Percentiles rank a stretch among this genome's conserved stretches.
phyloP scores from a whole-genome alignment of 2,329 filamentous ascomycete species.

The Hypoxylon sp. region DNA sequence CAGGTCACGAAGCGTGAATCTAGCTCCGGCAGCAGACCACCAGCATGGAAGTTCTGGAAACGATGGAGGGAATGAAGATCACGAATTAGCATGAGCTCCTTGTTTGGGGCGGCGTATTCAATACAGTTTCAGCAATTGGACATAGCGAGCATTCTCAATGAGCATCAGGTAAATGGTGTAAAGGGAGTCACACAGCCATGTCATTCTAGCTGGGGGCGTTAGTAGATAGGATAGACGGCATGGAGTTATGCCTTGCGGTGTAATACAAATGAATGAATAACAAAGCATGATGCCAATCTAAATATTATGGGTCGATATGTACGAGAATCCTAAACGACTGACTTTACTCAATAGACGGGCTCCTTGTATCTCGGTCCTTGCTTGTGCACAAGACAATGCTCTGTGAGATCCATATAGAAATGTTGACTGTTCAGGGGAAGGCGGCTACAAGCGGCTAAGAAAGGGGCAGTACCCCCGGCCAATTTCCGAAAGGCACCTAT shows the following conservation, averaged over 20 bases:
- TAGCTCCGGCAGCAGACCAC: constrained; percentile 51
- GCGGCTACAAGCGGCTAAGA: too few relatives aligned
- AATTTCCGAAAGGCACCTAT: background rate
- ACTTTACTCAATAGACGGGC: background rate
- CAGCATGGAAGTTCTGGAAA: constrained; percentile 74
- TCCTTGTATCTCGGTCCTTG: background rate
- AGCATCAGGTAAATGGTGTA: constrained; percentile 37
- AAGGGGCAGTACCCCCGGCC: background rate
- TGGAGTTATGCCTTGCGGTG: constrained; percentile 9
- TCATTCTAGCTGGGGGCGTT: constrained; percentile 23
- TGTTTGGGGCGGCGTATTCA: constrained; percentile 31
- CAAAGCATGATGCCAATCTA: background rate
- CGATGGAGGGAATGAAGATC: constrained; percentile 50
- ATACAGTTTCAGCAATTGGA: constrained; percentile 26
- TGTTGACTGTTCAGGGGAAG: too few relatives aligned
- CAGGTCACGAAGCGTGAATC: constrained; percentile 59
- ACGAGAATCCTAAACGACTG: background rate
- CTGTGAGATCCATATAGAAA: too few relatives aligned
- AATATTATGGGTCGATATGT: background rate
- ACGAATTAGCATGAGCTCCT: constrained; percentile 30
- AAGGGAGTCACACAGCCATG: constrained; percentile 20
- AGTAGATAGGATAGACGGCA: constrained; percentile 30
- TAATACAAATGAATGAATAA: constrained; percentile 28
- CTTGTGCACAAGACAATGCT: background rate
- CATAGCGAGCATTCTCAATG: constrained; percentile 37